These are phyloP conservation scores for Exobasidium cylindrosporum DNA, from an alignment of 1,284 basidiomycete genomes.

Conservation along the genomic window DNA sequence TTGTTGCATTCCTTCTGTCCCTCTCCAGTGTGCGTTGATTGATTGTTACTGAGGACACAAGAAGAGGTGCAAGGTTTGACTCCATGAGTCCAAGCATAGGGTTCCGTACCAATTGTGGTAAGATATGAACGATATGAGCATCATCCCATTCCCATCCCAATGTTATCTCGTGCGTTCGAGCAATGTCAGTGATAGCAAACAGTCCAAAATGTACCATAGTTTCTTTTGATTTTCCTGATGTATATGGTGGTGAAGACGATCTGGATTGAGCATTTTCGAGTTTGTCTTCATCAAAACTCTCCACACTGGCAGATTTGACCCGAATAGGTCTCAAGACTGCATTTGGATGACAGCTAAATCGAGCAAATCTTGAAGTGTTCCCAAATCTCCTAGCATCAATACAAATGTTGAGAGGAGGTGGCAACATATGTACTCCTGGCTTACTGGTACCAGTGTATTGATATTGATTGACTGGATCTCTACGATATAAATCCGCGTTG, in stretches of 20 bases:
- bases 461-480: slow-evolving; percentile 62
- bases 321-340: slow-evolving; percentile 77
- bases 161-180: slow-evolving; percentile 79
- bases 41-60: slow-evolving; percentile 8
- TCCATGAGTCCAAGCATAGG: slow-evolving; percentile 31
- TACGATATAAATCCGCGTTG: slow-evolving; percentile 52
- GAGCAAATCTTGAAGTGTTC: slow-evolving; percentile 69
- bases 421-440: slow-evolving; percentile 73
- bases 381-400: slow-evolving; percentile 81
- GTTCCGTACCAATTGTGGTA: slow-evolving; percentile 68
- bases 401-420: slow-evolving; percentile 74
- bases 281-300: neutral
- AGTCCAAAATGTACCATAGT: slow-evolving; percentile 71
- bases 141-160: slow-evolving; percentile 98
- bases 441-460: slow-evolving; percentile 60
- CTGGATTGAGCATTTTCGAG: neutral
- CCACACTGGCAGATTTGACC: slow-evolving; percentile 54
- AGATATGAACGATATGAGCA: slow-evolving; percentile 75
- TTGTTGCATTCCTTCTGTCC: slow-evolving; percentile 27
- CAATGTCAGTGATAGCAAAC: slow-evolving; percentile 75
- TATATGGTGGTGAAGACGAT: slow-evolving; percentile 11
- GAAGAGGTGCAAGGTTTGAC: neutral
- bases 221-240: slow-evolving; percentile 41
- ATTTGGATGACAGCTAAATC: slow-evolving; percentile 84
- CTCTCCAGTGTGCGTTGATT: slow-evolving; percentile 16